Evolutionary conservation across 495 filamentous ascomycete species (phyloP).

Genomic region (Penicillium subrubescens): DNA sequence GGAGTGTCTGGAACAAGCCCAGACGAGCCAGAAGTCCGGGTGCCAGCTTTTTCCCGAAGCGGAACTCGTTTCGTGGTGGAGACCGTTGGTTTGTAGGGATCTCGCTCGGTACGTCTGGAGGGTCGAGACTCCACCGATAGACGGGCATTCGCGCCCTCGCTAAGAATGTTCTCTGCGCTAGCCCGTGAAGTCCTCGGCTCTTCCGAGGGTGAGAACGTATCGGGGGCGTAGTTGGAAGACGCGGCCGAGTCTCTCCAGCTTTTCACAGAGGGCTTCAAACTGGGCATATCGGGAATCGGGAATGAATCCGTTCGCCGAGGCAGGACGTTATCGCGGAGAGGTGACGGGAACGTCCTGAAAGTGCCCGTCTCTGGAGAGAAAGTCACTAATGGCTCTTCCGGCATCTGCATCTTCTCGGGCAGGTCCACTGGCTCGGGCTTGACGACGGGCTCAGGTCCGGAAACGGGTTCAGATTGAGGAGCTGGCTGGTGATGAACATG

Average conservation of each 20-base stretch:
- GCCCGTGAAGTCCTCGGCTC: constrained; percentile 12
- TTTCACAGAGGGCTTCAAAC: constrained; percentile 1
- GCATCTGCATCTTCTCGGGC: constrained; percentile 31
- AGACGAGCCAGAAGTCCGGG: constrained; percentile 26
- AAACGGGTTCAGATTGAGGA: not conserved
- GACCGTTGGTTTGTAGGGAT: constrained; percentile 16
- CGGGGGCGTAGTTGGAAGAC: constrained; percentile 14
- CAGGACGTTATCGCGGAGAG: constrained; percentile 32
- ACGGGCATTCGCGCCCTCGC: not conserved
- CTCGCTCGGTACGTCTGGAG: constrained; percentile 14
- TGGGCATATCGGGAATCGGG: constrained; percentile 8
- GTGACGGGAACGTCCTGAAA: constrained; percentile 49
- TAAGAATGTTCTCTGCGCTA: constrained; percentile 1
- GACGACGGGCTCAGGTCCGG: constrained; percentile 15
- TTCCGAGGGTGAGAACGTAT: constrained; percentile 24
- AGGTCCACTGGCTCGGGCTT: constrained; percentile 32
- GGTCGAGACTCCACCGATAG: constrained; percentile 18
- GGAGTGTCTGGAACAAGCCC: constrained; percentile 40
- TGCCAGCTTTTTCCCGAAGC: constrained; percentile 27
- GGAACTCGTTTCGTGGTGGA: constrained; percentile 39
- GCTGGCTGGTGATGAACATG: not conserved
- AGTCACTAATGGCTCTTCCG: constrained; percentile 42
- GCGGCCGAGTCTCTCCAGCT: constrained; percentile 11
- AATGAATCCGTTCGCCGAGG: constrained; percentile 21
- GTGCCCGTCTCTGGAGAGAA: constrained; percentile 55